Base-by-base conservation (phyloP, 2,329 filamentous ascomycete species). In the Ceratocystis alfenasii region DNA sequence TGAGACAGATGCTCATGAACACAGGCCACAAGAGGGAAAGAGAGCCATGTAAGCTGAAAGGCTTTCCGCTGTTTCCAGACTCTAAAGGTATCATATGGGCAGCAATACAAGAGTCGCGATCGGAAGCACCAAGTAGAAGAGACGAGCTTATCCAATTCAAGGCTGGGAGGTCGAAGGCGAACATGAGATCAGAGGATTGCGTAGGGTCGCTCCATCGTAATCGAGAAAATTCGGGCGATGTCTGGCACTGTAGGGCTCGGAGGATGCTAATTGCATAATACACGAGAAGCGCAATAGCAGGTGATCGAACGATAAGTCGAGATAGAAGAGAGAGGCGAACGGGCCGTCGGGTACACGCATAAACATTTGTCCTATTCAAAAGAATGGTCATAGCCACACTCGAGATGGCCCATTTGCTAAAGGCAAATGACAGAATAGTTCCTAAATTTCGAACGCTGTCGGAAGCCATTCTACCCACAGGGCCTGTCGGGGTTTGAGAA, bases 171-270 rank as follows among this genome's bases (percentile, higher is more conserved):
- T 86, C 79, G 63, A 87, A 81, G 17, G 85, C 83, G 72, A 89
- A 89, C 77, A 90, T 85, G 59, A 90, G 78, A 30, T 85, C 81
- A 3, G 86, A 84, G 61, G 78, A 81, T 73, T 85, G 88, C 69
- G 78, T 83, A 5, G 84, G 76, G 69, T 86, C 84, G 6, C 85
- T 86, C 81, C 88, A 90, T 53, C 87, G 85, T 70, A 90, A 76
- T 67, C 83, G 76, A 48, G 84, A 78, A 72, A 89, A 92, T 67
- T 88, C 78, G 12, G 87, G 81, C 10, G 88, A 89, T 0, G 92
- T 95, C 76, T 99, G 94, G 72, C 94, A 97, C 72, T 91, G 90
- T 69, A 97, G 89, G 1, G 89, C 90, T 71, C 91, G 89, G 5
- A 96, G 80, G 2, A 97, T 76, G 48, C 78, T 80, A 55, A 85